Percentiles rank a stretch among this genome's conserved stretches.
phyloP scores from a whole-genome alignment of 352 stramenopile genomes.

The Pythium aquatile region DNA sequence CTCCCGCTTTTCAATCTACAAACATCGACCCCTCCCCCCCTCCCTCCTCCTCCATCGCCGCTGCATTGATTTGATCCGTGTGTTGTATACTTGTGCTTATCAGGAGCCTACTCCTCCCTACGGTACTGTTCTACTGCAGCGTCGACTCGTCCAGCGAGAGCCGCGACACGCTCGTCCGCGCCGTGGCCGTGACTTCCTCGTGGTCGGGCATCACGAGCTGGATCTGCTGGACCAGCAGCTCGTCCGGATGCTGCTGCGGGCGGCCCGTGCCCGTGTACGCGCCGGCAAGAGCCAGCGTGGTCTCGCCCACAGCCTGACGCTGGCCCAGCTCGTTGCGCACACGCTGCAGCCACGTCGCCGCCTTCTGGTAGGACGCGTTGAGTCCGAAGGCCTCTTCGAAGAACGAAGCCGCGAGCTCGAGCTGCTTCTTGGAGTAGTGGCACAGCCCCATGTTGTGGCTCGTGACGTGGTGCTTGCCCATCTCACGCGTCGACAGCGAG shows the following conservation, averaged over 20 bases:
- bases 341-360: conserved; percentile 76
- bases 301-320: background rate
- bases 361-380: conserved; percentile 78
- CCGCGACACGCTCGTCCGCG: conserved; percentile 27
- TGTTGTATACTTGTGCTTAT: background rate
- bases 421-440: conserved; percentile 89
- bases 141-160: conserved; percentile 26
- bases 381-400: conserved; percentile 71
- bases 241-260: conserved; percentile 20
- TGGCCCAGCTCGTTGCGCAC: conserved; percentile 57
- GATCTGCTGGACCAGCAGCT: conserved; percentile 48
- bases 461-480: conserved; percentile 94
- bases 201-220: conserved; percentile 49
- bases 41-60: too few species aligned
- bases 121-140: background rate
- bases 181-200: conserved; percentile 39
- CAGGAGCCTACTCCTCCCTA: background rate
- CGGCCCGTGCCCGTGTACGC: conserved; percentile 7
- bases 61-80: background rate
- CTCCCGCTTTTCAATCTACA: background rate
- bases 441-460: conserved; percentile 96
- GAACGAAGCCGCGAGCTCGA: conserved; percentile 54
- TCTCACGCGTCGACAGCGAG: conserved; percentile 75
- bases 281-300: background rate
- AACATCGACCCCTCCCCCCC: background rate